Conservation (phyloP, 2,329 filamentous ascomycete genomes). For the Sarocladium kiliense region DNA sequence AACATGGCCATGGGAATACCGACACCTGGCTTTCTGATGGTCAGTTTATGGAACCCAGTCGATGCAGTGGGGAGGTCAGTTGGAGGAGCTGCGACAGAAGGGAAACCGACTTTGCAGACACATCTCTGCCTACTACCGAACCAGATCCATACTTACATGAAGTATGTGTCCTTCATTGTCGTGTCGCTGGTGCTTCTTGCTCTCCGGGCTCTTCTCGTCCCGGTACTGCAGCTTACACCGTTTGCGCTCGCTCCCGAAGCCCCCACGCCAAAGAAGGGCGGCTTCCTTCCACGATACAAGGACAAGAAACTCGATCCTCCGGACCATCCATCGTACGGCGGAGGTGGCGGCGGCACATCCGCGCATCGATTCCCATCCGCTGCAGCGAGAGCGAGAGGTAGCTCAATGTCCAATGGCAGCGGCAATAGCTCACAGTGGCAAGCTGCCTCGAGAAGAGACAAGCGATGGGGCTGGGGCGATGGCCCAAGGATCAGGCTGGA, state of each 20-base stretch:
- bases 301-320: conserved; percentile 43
- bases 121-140: conserved; percentile 88
- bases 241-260: conserved; percentile 45
- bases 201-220: conserved; percentile 52
- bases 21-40: conserved; percentile 78
- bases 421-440: conserved; percentile 14
- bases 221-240: conserved; percentile 45
- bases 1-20: conserved; percentile 96
- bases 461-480: conserved; percentile 31
- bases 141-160: conserved; percentile 77
- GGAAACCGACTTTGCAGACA: conserved; percentile 66
- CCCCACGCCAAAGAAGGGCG: conserved; percentile 20
- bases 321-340: conserved; percentile 13
- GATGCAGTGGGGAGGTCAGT: conserved; percentile 52
- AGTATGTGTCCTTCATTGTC: conserved; percentile 63
- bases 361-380: conserved; percentile 32
- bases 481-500: conserved; percentile 52
- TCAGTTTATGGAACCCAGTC: conserved; percentile 89
- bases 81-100: conserved; percentile 27
- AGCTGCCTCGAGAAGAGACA: conserved; percentile 21
- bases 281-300: conserved; percentile 29
- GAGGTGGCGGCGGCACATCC: conserved; percentile 11
- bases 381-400: conserved; percentile 24
- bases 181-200: conserved; percentile 45
- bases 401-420: conserved; percentile 33